Evolutionary conservation across 2,329 filamentous ascomycete species (phyloP).

Genomic region (Teratosphaeria viscida): DNA sequence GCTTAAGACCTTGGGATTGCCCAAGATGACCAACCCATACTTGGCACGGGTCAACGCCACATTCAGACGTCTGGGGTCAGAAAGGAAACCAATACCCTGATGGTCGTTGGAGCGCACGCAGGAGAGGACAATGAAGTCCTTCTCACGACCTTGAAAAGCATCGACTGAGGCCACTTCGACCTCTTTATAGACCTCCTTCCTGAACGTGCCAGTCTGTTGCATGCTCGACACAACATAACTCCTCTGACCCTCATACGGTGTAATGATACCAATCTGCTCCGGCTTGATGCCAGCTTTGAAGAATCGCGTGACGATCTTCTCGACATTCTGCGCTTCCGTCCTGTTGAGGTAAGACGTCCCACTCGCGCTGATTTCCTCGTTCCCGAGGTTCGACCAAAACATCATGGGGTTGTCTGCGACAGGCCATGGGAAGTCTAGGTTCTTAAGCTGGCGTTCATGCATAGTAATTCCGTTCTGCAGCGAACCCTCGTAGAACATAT

Average conservation of each 20-base stretch:
- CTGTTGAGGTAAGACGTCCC: conserved; percentile 97
- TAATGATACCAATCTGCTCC: conserved; percentile 90
- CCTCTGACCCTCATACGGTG: conserved; percentile 94
- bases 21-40: conserved; percentile 90
- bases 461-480: conserved; percentile 93
- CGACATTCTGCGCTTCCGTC: conserved; percentile 91
- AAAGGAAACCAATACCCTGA: conserved; percentile 97
- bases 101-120: conserved; percentile 98
- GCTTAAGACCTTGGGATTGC: conserved; percentile 92
- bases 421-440: conserved; percentile 98
- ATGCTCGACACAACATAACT: conserved; percentile 99
- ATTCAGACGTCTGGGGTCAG: conserved; percentile 91
- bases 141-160: conserved; percentile 96
- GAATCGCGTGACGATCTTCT: conserved; percentile 96
- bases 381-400: conserved; percentile 98
- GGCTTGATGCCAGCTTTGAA: conserved; percentile 98
- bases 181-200: conserved; percentile 97
- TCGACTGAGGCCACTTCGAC: conserved; percentile 97
- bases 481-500: conserved; percentile 99
- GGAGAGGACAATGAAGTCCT: conserved; percentile 96
- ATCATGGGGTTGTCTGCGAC: conserved; percentile 92
- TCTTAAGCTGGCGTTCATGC: conserved; percentile 74
- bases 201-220: conserved; percentile 94
- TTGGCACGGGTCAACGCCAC: conserved; percentile 95
- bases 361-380: conserved; percentile 95